phyloP scores from a whole-genome alignment of 1,284 basidiomycete species.

The Coriolopsis trogii region DNA sequence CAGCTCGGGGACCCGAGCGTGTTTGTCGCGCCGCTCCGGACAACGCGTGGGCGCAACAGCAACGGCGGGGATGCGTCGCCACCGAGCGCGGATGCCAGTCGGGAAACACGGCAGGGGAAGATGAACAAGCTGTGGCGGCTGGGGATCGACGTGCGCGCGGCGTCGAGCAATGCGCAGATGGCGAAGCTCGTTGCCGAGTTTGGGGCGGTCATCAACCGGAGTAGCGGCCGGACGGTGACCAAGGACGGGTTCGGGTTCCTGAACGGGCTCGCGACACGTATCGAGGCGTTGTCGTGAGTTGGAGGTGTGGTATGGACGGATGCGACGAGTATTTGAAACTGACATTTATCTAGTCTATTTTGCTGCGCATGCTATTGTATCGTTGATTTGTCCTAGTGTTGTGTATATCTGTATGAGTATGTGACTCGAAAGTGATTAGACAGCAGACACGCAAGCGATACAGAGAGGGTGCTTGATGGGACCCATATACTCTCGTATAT shows the following conservation, averaged over 20 bases:
- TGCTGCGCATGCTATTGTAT: too few species aligned
- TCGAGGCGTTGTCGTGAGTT: conserved; percentile 38
- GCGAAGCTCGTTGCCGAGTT: conserved; percentile 70
- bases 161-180: conserved; percentile 54
- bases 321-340: too few species aligned
- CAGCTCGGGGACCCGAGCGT: conserved; percentile 69
- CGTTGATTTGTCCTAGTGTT: too few species aligned
- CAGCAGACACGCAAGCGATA: too few species aligned
- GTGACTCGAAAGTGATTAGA: too few species aligned
- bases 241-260: conserved; percentile 78
- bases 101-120: conserved; percentile 50
- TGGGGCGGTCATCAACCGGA: conserved; percentile 63
- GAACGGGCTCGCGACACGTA: conserved; percentile 54
- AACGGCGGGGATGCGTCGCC: conserved; percentile 12
- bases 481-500: too few species aligned
- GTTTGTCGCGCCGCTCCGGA: conserved; percentile 55
- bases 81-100: conserved; percentile 26
- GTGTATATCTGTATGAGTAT: too few species aligned
- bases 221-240: conserved; percentile 66
- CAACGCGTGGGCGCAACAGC: conserved; percentile 46
- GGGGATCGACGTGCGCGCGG: conserved; percentile 51
- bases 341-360: too few species aligned
- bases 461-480: too few species aligned
- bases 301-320: too few species aligned
- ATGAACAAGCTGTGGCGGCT: conserved; percentile 59